Evolutionary conservation across 805 yeast genomes (phyloP), one percentile per base, ranked within the genome.

Genomic region (Yarrowia sp.): DNA sequence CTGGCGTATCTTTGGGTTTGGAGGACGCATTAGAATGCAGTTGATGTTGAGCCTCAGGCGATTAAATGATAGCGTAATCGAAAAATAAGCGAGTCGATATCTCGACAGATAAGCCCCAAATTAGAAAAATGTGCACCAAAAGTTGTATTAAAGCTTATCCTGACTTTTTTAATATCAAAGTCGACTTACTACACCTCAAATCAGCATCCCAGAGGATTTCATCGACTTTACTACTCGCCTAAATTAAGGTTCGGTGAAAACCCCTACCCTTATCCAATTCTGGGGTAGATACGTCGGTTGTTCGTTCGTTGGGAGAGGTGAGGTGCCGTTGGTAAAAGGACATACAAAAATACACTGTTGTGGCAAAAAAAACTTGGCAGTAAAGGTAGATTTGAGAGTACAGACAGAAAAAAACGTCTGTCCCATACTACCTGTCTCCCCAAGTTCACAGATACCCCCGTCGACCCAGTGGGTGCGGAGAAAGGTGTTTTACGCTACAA

Each of bases 31-130:
- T 13, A 36, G 43, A 38, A 36, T 31, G 44, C 41, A 36, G 28
- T 8, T 28, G 11, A 39, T 28, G 35, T 2, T 13, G 47, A 39
- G 61, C 61, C 45, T 39, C 45, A 55, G 17, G 43, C 38, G 31
- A 55, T 31, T 55, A 15, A 41, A 41, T 55, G 61, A 39, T 55
- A 39, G 61, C 3, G 61, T 55, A 39, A 55, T 55, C 61, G 31
- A 9, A 55, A 39, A 55, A 41, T 8, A 15, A 15, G 28, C 8
- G 38, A 5, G 35, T n/a, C 10, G 13, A 7, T 36, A 18, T 18
- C 39, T 35, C 31, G 3, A 6, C n/a, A 8, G 57, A 50, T 35
- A 17, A 18, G 42, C n/a, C 15, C 4, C 8, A 36, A 18, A 50
- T 14, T 13, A 28, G 18, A 22, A 13, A 11, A 9, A 6, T 22